Evolutionary conservation across 1,284 basidiomycete genomes (phyloP).

Genomic region (Cutaneotrichosporon dermatis): DNA sequence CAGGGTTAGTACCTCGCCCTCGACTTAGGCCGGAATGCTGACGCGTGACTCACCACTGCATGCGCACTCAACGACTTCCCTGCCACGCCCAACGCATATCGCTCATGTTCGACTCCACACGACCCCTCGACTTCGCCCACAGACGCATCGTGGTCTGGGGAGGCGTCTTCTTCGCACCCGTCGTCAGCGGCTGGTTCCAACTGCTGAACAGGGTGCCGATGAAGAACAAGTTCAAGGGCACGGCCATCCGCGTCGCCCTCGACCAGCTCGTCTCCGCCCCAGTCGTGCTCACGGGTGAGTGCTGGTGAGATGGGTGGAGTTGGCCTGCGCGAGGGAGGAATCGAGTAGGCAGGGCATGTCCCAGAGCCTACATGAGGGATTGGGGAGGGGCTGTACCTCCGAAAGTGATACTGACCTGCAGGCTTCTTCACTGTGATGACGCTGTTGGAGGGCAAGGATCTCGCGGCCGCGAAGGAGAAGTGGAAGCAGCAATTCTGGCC

Average conservation of each 20-base stretch:
- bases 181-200: conserved; percentile 47
- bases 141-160: conserved; percentile 50
- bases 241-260: conserved; percentile 41
- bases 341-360: too few species aligned
- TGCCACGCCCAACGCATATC: background rate
- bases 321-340: too few species aligned
- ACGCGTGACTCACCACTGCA: background rate
- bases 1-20: conserved; percentile 36
- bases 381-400: too few species aligned
- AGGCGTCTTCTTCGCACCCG: conserved; percentile 48
- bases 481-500: conserved; percentile 40
- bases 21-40: background rate
- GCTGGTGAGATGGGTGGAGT: too few species aligned
- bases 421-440: conserved; percentile 53
- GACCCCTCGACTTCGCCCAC: background rate
- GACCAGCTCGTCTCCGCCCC: conserved; percentile 52
- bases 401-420: conserved; percentile 1
- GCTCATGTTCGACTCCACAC: background rate
- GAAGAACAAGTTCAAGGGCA: conserved; percentile 33
- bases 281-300: conserved; percentile 39
- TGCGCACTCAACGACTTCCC: background rate
- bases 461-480: conserved; percentile 46
- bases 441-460: conserved; percentile 49
- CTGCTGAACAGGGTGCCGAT: conserved; percentile 42
- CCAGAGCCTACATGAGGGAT: too few species aligned